phyloP scores from a whole-genome alignment of 192 early-diverging fungal genomes.

The Podila clonocystis region DNA sequence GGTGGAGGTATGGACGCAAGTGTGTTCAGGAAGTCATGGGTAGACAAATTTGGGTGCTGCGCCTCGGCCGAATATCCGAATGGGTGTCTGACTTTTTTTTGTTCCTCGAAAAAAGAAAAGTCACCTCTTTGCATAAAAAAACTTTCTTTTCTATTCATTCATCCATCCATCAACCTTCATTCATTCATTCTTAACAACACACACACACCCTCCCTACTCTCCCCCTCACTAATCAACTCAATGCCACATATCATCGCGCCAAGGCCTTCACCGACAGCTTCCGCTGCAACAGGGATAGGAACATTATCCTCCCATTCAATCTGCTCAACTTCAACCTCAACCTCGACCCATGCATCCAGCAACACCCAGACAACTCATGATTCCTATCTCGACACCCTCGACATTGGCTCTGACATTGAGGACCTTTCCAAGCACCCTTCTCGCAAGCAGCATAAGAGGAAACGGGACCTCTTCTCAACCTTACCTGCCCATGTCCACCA shows the following conservation, averaged over 20 bases:
- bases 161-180: constrained; percentile 5
- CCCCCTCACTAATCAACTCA: neutral
- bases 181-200: neutral
- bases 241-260: constrained; percentile 43
- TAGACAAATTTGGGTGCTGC: no score
- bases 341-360: neutral
- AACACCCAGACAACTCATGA: neutral
- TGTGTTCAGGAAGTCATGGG: no score
- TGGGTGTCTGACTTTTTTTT: no score
- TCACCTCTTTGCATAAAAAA: no score
- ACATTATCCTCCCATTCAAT: neutral
- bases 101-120: no score
- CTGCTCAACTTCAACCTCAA: neutral
- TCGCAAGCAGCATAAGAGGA: neutral
- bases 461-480: constrained; percentile 28
- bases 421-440: neutral
- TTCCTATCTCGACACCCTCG: neutral
- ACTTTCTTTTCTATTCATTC: neutral
- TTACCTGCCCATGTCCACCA: constrained; percentile 30
- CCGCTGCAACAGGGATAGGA: constrained; percentile 36
- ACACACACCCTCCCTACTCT: neutral
- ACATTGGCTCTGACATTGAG: neutral
- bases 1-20: no score
- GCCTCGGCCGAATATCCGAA: no score
- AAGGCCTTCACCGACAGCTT: constrained; percentile 36